Evolutionary conservation across 73 alveolate species (phyloP).

Genomic region (Paramecium biaurelia): DNA sequence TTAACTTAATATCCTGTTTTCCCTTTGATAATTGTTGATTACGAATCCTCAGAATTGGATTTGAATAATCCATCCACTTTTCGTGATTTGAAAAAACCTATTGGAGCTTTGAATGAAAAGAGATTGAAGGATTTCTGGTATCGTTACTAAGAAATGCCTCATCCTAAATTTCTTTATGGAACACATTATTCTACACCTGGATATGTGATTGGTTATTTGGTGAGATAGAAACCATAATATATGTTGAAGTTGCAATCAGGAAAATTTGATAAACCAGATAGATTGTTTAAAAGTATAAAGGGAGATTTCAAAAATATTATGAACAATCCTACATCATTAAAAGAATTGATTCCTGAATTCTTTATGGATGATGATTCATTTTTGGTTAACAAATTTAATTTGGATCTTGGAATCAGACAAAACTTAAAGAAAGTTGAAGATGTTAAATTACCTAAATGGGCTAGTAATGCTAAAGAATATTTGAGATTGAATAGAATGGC

Average conservation of each 20-base stretch:
- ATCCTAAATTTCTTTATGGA: conserved; percentile 97
- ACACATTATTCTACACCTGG: conserved; percentile 99
- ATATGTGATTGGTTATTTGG: conserved; percentile 95
- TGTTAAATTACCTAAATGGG: conserved; percentile 90
- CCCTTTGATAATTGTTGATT: conserved; percentile 97
- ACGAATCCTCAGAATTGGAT: conserved; percentile 65
- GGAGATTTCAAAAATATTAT: conserved; percentile 90
- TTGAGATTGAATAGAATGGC: conserved; percentile 75
- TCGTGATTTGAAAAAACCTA: conserved; percentile 97
- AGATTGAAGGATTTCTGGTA: conserved; percentile 84
- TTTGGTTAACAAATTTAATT: conserved; percentile 72
- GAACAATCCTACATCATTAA: conserved; percentile 90
- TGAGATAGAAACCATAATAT: conserved; percentile 91
- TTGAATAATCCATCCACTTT: conserved; percentile 73
- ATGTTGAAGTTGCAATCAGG: conserved; percentile 98
- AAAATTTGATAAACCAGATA: conserved; percentile 97
- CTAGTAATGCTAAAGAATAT: conserved; percentile 68
- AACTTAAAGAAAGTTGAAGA: conserved; percentile 93
- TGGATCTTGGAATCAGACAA: conserved; percentile 90
- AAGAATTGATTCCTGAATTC: conserved; percentile 98
- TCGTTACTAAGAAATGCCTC: conserved; percentile 54
- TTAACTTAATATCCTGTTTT: conserved; percentile 99
- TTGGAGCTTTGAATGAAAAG: conserved; percentile 96
- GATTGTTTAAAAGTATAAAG: conserved; percentile 90
- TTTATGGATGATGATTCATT: conserved; percentile 81